Evolutionary conservation across 805 yeast genomes (phyloP).

Genomic region (Scheffersomyces lignosus): DNA sequence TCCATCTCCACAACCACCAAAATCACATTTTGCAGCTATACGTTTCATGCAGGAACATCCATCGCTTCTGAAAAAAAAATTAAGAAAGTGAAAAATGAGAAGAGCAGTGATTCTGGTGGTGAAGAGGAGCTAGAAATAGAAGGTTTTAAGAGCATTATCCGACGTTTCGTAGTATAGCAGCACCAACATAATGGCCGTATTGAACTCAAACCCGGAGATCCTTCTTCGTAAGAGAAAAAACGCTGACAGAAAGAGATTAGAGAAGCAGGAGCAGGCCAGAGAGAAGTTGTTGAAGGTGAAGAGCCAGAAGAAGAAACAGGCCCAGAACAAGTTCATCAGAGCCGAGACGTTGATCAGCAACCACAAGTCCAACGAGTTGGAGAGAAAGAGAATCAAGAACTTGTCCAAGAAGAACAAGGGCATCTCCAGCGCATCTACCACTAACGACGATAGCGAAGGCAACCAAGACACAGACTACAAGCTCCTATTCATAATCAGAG

Average conservation of each 20-base stretch:
- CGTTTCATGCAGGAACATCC: neutral
- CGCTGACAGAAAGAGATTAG: constrained; percentile 69
- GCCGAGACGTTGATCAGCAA: constrained; percentile 74
- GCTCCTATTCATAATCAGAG: constrained; percentile 66
- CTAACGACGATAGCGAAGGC: constrained; percentile 26
- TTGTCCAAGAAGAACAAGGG: constrained; percentile 51
- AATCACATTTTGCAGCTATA: neutral
- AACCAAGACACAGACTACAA: constrained; percentile 32
- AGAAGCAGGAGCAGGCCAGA: constrained; percentile 67
- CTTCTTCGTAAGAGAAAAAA: constrained; percentile 77
- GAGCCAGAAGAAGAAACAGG: constrained; percentile 40
- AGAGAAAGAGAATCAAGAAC: constrained; percentile 64
- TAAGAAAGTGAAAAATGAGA: neutral
- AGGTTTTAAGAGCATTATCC: no score
- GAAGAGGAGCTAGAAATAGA: no score
- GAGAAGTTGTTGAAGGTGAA: constrained; percentile 48
- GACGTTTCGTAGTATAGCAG: no score
- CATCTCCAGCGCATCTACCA: constrained; percentile 15
- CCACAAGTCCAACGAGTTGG: constrained; percentile 64
- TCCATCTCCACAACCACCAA: no score
- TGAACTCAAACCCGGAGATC: constrained; percentile 73
- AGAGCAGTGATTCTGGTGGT: no score
- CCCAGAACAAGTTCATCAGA: constrained; percentile 60
- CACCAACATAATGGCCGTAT: constrained; percentile 37
- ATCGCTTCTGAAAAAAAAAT: neutral